Evolutionary conservation across 1,284 basidiomycete species (phyloP), one percentile per base, ranked within the genome.

Genomic region (Naganishia liquefaciens): DNA sequence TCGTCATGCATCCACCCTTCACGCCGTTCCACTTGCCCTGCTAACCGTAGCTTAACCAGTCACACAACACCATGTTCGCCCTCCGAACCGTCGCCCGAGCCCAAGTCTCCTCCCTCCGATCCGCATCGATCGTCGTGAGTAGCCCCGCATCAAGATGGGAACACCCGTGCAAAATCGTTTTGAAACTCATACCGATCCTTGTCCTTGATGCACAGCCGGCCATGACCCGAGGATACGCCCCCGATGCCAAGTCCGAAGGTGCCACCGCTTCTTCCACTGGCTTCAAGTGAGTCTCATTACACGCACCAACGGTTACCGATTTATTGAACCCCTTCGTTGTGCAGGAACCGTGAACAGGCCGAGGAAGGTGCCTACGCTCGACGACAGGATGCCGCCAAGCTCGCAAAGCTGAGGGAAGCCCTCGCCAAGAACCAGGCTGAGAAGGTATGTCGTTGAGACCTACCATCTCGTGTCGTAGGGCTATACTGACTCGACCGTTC

Each of bases 211-310:
- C 33, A 13, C 30, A 65, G 64, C 64, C 64, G 55, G 51, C 55
- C 64, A 65, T 65, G 55, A 37, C 57, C n/a, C 64, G 64, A 44
- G 64, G 55, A 49, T 65, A 65, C 64, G 51, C 64, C 15, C 55
- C 57, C 4, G 51, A 47, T 25, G 54, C 49, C 39, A 49, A 50
- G 42, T 13, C 25, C 43, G 54, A 54, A 37, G 64, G 63, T 37
- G 63, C 55, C 23, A 60, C 57, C 13, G 57, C 57, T 25, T 50
- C 46, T 37, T 60, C 57, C 33, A 43, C 57, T 23, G 58, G 51
- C 33, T 65, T 65, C 64, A 65, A 65, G 64, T 65, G 47, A n/a
- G 63, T 58, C 33, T 13, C 21, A n/a, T 25, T 13, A 4, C 37
- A 50, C 27, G 19, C 33, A 21, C 40, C 27, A 13, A 39, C 39